Conservation (phyloP, 1,139 yeast species). For the Scheffersomyces titani region DNA sequence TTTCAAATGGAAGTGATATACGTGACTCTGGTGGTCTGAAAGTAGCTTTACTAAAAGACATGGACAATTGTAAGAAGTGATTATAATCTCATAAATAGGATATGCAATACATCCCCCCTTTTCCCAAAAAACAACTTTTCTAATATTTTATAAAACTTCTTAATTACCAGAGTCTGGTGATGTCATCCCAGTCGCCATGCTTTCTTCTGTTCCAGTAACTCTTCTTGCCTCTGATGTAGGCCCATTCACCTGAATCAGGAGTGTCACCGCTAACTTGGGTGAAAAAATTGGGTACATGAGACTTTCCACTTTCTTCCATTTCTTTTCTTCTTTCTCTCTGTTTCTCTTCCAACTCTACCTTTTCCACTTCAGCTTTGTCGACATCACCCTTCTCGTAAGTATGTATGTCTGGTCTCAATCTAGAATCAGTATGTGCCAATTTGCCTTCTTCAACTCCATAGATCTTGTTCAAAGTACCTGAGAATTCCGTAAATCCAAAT, state of each 20-base stretch:
- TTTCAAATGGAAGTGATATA: no score
- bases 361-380: constrained; percentile 69
- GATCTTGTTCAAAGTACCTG: constrained; percentile 78
- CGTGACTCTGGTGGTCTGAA: no score
- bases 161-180: constrained; percentile 52
- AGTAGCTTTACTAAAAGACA: no score
- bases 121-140: no score
- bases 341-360: constrained; percentile 68
- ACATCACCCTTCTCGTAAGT: constrained; percentile 69
- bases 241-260: constrained; percentile 57
- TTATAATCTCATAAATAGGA: background rate
- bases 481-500: constrained; percentile 84
- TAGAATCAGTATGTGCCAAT: constrained; percentile 84
- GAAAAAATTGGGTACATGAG: constrained; percentile 67
- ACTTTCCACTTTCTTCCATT: constrained; percentile 44
- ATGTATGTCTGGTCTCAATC: constrained; percentile 83
- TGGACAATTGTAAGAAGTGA: no score
- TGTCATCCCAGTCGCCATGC: constrained; percentile 58
- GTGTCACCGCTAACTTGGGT: constrained; percentile 40
- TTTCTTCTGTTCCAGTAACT: constrained; percentile 84
- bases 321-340: constrained; percentile 78
- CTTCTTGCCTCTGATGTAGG: constrained; percentile 56
- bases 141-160: no score
- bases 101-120: no score
- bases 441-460: constrained; percentile 64